A percentile compares a stretch with the other conserved stretches of the same genome.
Evolutionary conservation across 2,329 filamentous ascomycete species (phyloP).

Genomic region (Venturia effusa): DNA sequence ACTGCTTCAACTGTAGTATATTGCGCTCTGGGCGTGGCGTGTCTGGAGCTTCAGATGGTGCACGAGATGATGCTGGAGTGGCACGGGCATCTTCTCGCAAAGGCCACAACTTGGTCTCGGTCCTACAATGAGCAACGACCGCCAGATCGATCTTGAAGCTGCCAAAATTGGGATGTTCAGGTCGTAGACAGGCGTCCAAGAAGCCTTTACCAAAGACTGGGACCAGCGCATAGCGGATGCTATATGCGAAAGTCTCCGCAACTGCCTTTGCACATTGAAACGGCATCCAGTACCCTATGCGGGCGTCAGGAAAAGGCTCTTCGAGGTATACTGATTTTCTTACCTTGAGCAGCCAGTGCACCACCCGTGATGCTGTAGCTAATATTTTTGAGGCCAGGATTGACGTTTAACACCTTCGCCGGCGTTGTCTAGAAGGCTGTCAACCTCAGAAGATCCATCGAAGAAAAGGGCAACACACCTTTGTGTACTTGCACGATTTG

Average conservation of each 20-base stretch:
- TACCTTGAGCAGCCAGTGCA: constrained; percentile 80
- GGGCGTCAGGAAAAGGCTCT: constrained; percentile 12
- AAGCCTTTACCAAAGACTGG: constrained; percentile 85
- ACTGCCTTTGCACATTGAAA: constrained; percentile 76
- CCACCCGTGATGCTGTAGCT: constrained; percentile 93
- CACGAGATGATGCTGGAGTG: constrained; percentile 9
- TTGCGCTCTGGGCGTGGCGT: neutral
- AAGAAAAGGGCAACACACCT: constrained; percentile 45
- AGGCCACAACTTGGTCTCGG: constrained; percentile 28
- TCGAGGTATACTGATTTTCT: constrained; percentile 14
- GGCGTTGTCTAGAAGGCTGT: constrained; percentile 60
- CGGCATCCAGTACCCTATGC: constrained; percentile 92
- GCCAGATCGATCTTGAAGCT: constrained; percentile 30
- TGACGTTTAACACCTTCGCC: constrained; percentile 59
- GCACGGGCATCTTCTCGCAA: constrained; percentile 6
- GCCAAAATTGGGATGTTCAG: constrained; percentile 51
- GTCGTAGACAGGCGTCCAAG: constrained; percentile 56
- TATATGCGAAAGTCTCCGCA: constrained; percentile 79
- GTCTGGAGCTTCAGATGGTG: constrained; percentile 5
- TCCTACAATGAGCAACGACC: constrained; percentile 26
- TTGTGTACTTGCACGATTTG: constrained; percentile 77
- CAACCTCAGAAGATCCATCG: neutral
- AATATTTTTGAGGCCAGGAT: constrained; percentile 76
- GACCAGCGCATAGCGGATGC: constrained; percentile 74
- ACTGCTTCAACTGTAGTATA: constrained; percentile 1